These are phyloP conservation scores for Cutaneotrichosporon sp. DNA, from an alignment of 1,284 basidiomycete genomes.

Conservation along the genomic window DNA sequence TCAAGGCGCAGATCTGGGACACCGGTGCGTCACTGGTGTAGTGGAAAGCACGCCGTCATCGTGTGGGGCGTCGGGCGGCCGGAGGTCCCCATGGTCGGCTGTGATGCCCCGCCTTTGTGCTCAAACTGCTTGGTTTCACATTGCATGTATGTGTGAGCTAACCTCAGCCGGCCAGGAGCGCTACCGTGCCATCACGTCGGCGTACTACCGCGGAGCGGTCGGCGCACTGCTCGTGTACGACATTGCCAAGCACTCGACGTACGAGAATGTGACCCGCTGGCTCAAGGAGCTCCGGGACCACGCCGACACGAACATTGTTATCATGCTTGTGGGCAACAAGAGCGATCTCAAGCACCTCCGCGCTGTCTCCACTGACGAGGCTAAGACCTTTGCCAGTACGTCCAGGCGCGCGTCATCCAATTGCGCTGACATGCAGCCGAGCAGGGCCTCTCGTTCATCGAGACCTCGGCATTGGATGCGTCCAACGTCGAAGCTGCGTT, in stretches of 20 bases:
- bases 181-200: conserved; percentile 98
- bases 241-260: conserved; percentile 92
- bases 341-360: conserved; percentile 96
- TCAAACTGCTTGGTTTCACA: neutral
- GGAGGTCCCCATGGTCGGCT: neutral
- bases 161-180: conserved; percentile 89
- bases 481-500: conserved; percentile 97
- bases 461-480: conserved; percentile 98
- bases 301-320: conserved; percentile 88
- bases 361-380: conserved; percentile 92
- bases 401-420: conserved; percentile 28
- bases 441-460: conserved; percentile 91
- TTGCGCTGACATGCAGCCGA: conserved; percentile 56
- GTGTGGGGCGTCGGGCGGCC: neutral
- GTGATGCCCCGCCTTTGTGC: neutral
- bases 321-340: conserved; percentile 95
- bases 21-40: conserved; percentile 63
- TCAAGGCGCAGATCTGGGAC: conserved; percentile 99
- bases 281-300: conserved; percentile 96
- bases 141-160: conserved; percentile 1
- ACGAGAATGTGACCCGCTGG: conserved; percentile 95
- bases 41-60: neutral
- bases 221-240: conserved; percentile 90
- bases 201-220: conserved; percentile 97
- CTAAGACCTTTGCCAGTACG: conserved; percentile 78